Conservation (phyloP, 2,329 filamentous ascomycete species). For the Lachnellula subtilissima region DNA sequence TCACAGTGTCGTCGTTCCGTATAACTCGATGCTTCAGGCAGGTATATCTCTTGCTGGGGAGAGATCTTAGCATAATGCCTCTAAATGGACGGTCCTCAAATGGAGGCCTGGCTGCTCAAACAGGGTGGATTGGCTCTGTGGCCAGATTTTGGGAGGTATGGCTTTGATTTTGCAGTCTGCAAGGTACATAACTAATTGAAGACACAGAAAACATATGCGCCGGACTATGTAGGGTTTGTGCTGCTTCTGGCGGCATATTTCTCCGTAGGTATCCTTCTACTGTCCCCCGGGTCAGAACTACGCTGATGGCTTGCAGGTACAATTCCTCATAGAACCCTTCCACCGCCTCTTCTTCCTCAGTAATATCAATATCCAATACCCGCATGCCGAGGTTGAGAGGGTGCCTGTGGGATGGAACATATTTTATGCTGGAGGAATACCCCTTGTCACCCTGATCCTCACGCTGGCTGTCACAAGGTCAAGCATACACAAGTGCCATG, state of each 20-base stretch:
- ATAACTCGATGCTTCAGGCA: constrained; percentile 10
- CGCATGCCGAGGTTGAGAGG: constrained; percentile 77
- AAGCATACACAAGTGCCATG: constrained; percentile 73
- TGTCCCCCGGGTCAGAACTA: not conserved
- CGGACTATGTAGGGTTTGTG: constrained; percentile 78
- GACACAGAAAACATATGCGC: constrained; percentile 70
- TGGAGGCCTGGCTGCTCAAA: constrained; percentile 19
- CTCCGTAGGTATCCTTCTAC: constrained; percentile 39
- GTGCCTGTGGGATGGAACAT: constrained; percentile 64
- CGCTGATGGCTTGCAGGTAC: constrained; percentile 43
- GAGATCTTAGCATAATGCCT: constrained; percentile 13
- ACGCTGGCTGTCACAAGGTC: constrained; percentile 62
- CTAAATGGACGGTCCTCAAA: constrained; percentile 17
- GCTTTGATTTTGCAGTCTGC: not conserved
- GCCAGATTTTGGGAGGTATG: constrained; percentile 32
- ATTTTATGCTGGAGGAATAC: constrained; percentile 70
- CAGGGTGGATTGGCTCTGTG: constrained; percentile 28
- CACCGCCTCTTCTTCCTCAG: constrained; percentile 92
- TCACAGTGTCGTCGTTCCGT: constrained; percentile 6
- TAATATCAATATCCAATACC: constrained; percentile 78
- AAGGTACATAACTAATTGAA: constrained; percentile 6
- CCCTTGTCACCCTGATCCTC: constrained; percentile 59
- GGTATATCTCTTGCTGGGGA: not conserved
- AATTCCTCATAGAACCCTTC: constrained; percentile 73
- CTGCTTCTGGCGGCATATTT: constrained; percentile 66